Percentiles rank a stretch among this genome's conserved stretches.
Evolutionary conservation across 2,329 filamentous ascomycete species (phyloP).

Genomic region (Berkeleyomyces basicola): DNA sequence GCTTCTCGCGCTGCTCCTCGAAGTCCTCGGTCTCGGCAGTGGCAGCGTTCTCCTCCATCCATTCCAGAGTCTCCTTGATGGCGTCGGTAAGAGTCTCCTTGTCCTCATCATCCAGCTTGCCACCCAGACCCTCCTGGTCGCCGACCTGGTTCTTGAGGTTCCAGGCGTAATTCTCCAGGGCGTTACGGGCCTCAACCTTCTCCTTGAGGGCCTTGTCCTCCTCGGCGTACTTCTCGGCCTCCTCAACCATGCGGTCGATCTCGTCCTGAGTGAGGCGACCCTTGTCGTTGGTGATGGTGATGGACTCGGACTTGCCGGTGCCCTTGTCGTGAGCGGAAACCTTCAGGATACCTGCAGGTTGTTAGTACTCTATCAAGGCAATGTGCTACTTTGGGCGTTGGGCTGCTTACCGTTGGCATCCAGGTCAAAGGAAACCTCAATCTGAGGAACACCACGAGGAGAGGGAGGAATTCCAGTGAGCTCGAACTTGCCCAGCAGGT

Average conservation of each 20-base stretch:
- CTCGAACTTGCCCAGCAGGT: constrained; percentile 95
- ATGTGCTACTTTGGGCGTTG: neutral
- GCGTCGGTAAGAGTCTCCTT: constrained; percentile 93
- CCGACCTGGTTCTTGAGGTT: constrained; percentile 98
- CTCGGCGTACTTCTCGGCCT: constrained; percentile 97
- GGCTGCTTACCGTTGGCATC: constrained; percentile 62
- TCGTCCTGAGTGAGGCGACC: constrained; percentile 90
- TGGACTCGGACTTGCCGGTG: constrained; percentile 90
- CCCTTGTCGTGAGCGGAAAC: constrained; percentile 95
- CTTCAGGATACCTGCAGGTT: constrained; percentile 52
- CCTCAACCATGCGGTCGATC: constrained; percentile 97
- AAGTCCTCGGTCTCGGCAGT: constrained; percentile 85
- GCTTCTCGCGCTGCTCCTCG: constrained; percentile 99
- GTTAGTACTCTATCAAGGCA: neutral
- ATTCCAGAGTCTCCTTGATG: constrained; percentile 91
- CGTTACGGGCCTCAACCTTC: constrained; percentile 92
- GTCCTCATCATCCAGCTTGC: constrained; percentile 97
- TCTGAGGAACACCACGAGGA: constrained; percentile 90
- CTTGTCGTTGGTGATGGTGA: constrained; percentile 99
- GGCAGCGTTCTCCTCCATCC: constrained; percentile 88
- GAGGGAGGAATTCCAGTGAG: constrained; percentile 89
- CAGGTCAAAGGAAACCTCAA: constrained; percentile 94
- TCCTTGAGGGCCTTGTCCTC: constrained; percentile 97
- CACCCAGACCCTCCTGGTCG: constrained; percentile 88
- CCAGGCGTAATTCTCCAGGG: constrained; percentile 98